phyloP scores from a whole-genome alignment of 495 filamentous ascomycete genomes.

The Aspergillus affinis region DNA sequence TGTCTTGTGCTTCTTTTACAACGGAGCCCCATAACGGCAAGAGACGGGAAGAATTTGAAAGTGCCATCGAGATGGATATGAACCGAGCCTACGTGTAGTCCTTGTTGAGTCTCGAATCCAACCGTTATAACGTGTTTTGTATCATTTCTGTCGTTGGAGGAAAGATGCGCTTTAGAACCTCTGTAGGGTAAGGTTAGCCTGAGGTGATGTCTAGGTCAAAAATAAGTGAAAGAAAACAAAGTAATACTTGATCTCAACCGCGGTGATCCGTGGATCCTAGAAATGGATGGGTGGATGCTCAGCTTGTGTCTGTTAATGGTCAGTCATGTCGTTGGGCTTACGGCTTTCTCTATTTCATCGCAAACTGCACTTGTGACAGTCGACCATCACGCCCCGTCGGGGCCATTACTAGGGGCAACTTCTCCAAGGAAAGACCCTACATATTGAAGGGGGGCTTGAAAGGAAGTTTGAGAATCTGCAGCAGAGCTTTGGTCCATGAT shows the following conservation, averaged over 20 bases:
- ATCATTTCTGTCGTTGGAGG: background rate
- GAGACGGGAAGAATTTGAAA: slow-evolving; percentile 38
- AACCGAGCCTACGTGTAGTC: background rate
- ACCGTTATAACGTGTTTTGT: background rate
- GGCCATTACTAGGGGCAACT: background rate
- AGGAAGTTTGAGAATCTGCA: no score
- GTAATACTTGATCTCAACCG: background rate
- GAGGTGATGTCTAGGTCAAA: background rate
- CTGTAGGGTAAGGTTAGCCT: background rate
- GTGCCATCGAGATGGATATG: background rate
- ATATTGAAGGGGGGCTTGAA: background rate
- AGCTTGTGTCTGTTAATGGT: background rate
- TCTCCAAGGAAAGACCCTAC: background rate
- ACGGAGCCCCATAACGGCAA: slow-evolving; percentile 37
- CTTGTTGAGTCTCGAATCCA: background rate
- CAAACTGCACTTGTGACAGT: background rate
- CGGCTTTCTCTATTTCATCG: background rate
- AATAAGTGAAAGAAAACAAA: background rate
- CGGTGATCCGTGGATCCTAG: background rate
- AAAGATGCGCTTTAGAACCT: background rate
- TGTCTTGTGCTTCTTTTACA: no score
- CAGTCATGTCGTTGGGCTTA: no score
- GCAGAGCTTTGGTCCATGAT: no score
- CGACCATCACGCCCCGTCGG: background rate
- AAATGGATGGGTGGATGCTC: no score